phyloP scores from a whole-genome alignment of 805 yeast genomes.

The Kuraishia hungarica region DNA sequence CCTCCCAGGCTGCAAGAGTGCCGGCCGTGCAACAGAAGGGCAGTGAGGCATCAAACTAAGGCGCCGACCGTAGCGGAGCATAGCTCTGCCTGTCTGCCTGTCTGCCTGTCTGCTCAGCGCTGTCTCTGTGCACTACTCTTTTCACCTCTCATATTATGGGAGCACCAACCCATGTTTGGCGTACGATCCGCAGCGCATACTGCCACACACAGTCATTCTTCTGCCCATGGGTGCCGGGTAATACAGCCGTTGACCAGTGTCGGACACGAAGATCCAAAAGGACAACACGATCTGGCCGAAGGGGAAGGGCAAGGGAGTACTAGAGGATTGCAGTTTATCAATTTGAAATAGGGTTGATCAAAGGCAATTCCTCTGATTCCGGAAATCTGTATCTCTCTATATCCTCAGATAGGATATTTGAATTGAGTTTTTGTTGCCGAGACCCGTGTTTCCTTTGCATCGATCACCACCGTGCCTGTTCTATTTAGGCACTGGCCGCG shows the following conservation, averaged over 20 bases:
- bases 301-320: not conserved
- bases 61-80: too few species aligned
- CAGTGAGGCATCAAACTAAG: too few species aligned
- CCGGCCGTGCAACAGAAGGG: too few species aligned
- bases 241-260: not conserved
- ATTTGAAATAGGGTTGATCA: not conserved
- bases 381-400: not conserved
- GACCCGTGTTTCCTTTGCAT: not conserved
- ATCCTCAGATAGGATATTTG: not conserved
- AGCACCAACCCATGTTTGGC: not conserved
- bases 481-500: not conserved
- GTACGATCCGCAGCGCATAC: not conserved
- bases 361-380: not conserved
- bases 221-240: not conserved
- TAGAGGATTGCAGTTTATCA: not conserved
- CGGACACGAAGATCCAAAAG: not conserved
- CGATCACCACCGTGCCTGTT: not conserved
- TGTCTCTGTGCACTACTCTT: too few species aligned
- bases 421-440: not conserved
- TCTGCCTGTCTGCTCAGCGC: too few species aligned
- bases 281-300: not conserved
- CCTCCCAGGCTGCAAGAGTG: too few species aligned
- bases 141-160: too few species aligned
- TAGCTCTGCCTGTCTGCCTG: too few species aligned
- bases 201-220: not conserved